Evolutionary conservation across 345 rosid genomes (phyloP).

Genomic region (Brassica rapa): DNA sequence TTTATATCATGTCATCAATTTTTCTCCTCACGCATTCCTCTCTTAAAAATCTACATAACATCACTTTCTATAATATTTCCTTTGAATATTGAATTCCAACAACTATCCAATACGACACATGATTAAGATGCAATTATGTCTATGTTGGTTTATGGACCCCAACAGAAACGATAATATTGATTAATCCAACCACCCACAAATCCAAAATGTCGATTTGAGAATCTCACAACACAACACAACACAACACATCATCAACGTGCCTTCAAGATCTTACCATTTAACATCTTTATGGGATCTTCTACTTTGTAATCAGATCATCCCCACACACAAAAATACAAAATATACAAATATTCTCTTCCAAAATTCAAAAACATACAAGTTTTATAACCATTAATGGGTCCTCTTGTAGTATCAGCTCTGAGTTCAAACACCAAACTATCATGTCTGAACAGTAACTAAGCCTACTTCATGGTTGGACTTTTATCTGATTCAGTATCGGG

Average conservation of each 20-base stretch:
- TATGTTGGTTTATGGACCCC: not conserved
- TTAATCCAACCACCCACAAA: not conserved
- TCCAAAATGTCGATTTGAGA: not conserved
- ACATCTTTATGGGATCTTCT: not conserved
- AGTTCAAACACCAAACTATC: not conserved
- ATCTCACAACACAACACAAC: conserved; percentile 4
- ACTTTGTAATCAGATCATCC: not conserved
- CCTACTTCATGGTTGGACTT: not conserved
- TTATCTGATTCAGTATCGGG: not conserved
- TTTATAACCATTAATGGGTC: not conserved
- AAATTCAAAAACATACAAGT: not conserved
- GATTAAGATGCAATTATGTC: not conserved
- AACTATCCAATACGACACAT: conserved; percentile 26
- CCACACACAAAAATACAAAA: not conserved
- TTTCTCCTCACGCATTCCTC: conserved; percentile 16
- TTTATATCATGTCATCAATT: not conserved
- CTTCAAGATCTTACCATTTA: not conserved
- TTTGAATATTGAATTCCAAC: not conserved
- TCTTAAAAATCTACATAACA: not conserved
- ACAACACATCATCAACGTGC: not conserved
- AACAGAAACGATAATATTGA: not conserved
- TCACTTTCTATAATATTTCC: not conserved
- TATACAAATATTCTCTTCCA: not conserved
- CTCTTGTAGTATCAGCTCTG: not conserved
- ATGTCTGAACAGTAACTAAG: not conserved